These are phyloP conservation scores for Ganoderma lucidum DNA, from an alignment of 1,284 basidiomycete species.

Conservation along the genomic window DNA sequence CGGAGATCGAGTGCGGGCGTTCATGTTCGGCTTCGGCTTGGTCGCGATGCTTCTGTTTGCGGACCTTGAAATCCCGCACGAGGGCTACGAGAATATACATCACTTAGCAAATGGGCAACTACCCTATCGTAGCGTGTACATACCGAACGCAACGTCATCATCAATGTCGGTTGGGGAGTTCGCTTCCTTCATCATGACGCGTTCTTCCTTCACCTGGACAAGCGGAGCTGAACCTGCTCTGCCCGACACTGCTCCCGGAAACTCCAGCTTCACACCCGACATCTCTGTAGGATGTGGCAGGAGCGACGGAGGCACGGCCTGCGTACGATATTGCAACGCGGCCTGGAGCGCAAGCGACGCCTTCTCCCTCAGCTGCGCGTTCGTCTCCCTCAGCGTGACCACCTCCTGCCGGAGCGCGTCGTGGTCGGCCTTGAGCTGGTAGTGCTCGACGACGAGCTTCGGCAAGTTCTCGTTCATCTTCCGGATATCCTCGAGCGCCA, in stretches of 20 bases:
- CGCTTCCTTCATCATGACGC: neutral
- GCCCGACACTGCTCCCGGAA: neutral
- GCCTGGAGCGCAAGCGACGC: neutral
- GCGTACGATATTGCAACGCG: neutral
- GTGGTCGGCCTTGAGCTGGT: constrained; percentile 17
- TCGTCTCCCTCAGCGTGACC: constrained; percentile 19
- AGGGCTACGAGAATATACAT: neutral
- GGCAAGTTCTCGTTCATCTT: constrained; percentile 20
- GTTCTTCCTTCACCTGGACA: constrained; percentile 20
- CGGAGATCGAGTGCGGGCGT: neutral
- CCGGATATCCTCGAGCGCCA: constrained; percentile 11
- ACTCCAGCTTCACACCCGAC: neutral
- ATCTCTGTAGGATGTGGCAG: neutral
- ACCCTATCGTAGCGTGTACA: neutral
- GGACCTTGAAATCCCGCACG: neutral
- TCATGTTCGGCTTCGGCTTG: neutral
- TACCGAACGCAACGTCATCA: constrained; percentile 20
- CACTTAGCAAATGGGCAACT: neutral
- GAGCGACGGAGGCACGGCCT: neutral
- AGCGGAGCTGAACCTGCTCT: neutral
- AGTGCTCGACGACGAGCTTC: constrained; percentile 20
- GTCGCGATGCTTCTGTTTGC: neutral
- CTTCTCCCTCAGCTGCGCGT: constrained; percentile 23
- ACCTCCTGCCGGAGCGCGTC: constrained; percentile 16
- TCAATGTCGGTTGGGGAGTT: constrained; percentile 6